Evolutionary conservation across 2,329 filamentous ascomycete genomes (phyloP).

Genomic region (Ampelomyces quisqualis): DNA sequence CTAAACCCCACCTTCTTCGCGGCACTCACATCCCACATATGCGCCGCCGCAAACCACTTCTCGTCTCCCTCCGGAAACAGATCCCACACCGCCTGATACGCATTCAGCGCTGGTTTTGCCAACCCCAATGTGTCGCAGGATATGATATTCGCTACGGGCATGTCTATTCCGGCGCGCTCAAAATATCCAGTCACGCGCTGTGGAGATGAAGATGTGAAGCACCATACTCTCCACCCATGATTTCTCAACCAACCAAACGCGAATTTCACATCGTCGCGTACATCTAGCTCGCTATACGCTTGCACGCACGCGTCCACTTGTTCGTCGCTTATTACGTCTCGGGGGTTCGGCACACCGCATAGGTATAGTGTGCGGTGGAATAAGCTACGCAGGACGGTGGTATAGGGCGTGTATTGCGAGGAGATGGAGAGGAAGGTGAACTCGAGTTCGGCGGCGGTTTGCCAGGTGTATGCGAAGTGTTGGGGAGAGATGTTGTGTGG

Average conservation of each 20-base stretch:
- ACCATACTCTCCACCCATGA: conserved; percentile 13
- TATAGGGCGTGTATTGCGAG: conserved; percentile 11
- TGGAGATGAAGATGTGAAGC: conserved; percentile 11
- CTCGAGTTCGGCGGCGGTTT: conserved; percentile 16
- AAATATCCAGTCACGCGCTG: conserved; percentile 55
- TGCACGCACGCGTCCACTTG: conserved; percentile 12
- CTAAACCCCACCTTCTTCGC: conserved; percentile 51
- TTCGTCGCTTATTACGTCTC: conserved; percentile 6
- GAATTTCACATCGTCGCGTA: conserved; percentile 6
- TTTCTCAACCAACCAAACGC: conserved; percentile 10
- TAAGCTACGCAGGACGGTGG: conserved; percentile 8
- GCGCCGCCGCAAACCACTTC: conserved; percentile 60
- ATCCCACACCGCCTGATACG: conserved; percentile 50
- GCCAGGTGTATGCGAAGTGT: conserved; percentile 16
- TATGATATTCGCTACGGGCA: conserved; percentile 55
- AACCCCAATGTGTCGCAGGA: conserved; percentile 53
- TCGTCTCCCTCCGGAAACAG: conserved; percentile 44
- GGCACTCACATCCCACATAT: conserved; percentile 61
- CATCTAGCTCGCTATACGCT: conserved; percentile 9
- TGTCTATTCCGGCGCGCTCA: conserved; percentile 49
- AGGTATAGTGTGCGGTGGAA: conserved; percentile 14
- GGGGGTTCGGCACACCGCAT: conserved; percentile 8
- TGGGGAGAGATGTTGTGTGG: conserved; percentile 7
- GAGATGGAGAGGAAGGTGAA: conserved; percentile 17
- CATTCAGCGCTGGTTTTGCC: conserved; percentile 53